Conservation (phyloP, 73 alveolate species). For the Durusdinium trenchii region DNA sequence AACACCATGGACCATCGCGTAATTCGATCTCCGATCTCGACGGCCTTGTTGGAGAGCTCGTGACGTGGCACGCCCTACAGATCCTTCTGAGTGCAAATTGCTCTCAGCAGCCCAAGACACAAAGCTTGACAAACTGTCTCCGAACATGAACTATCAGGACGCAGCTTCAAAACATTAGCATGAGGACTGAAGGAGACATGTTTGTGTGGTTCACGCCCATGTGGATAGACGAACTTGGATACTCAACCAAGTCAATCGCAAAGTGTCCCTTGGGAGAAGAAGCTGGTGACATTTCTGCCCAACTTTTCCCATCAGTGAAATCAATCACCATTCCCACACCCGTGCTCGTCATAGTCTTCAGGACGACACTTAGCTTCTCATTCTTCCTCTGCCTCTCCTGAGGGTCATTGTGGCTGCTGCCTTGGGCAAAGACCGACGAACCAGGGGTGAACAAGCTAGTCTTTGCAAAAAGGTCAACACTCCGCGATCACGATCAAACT, state of each 20-base stretch:
- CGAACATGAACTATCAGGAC: not conserved
- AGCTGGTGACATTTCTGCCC: not conserved
- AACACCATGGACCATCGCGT: not conserved
- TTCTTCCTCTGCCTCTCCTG: too few species aligned
- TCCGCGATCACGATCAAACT: too few species aligned
- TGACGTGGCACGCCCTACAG: not conserved
- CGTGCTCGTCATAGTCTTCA: too few species aligned
- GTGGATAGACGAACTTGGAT: not conserved
- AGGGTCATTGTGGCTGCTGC: too few species aligned
- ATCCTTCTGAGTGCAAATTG: not conserved
- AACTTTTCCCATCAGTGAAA: not conserved
- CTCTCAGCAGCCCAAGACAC: not conserved
- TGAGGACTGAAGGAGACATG: not conserved
- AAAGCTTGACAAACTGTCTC: not conserved
- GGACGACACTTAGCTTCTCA: too few species aligned
- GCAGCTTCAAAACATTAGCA: not conserved
- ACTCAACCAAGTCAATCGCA: not conserved
- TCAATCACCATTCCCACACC: slow-evolving; percentile 5
- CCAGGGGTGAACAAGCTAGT: too few species aligned
- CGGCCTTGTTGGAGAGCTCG: not conserved
- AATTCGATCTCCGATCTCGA: not conserved
- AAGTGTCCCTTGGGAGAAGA: not conserved
- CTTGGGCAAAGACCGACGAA: too few species aligned
- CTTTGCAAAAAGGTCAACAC: too few species aligned
- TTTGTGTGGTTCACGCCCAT: too few species aligned